Evolutionary conservation across 2,329 filamentous ascomycete genomes (phyloP).

Genomic region (Metarhizium rileyi): DNA sequence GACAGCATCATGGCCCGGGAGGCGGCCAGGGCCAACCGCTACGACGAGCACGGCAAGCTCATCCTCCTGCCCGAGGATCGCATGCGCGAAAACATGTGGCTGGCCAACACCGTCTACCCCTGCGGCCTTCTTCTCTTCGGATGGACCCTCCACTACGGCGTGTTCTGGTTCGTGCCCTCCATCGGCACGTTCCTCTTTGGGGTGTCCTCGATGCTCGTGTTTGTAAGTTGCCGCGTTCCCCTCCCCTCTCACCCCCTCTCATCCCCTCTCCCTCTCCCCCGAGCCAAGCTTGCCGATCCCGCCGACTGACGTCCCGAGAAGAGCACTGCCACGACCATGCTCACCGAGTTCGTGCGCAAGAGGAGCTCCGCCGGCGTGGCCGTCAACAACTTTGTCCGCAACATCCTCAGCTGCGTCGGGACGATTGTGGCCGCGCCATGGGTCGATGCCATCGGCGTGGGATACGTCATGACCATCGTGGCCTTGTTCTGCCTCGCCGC

Average conservation of each 20-base stretch:
- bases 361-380: slow-evolving; percentile 64
- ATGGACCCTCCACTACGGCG: slow-evolving; percentile 58
- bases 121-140: slow-evolving; percentile 65
- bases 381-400: slow-evolving; percentile 72
- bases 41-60: slow-evolving; percentile 55
- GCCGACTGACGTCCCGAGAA: too few relatives aligned
- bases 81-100: slow-evolving; percentile 73
- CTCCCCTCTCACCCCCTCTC: too few relatives aligned
- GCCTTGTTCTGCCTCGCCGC: slow-evolving; percentile 45
- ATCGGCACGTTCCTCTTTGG: slow-evolving; percentile 68
- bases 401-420: slow-evolving; percentile 67
- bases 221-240: slow-evolving; percentile 33
- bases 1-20: slow-evolving; percentile 73
- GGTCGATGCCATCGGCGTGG: slow-evolving; percentile 60
- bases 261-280: too few relatives aligned
- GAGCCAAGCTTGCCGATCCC: too few relatives aligned
- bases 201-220: slow-evolving; percentile 68
- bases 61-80: slow-evolving; percentile 69
- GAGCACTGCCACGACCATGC: slow-evolving; percentile 64
- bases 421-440: slow-evolving; percentile 60
- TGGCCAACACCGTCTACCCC: slow-evolving; percentile 63
- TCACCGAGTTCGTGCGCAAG: slow-evolving; percentile 74
- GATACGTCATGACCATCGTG: slow-evolving; percentile 61
- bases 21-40: slow-evolving; percentile 58
- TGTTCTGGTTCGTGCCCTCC: slow-evolving; percentile 53